phyloP scores from a whole-genome alignment of 441 rosid genomes.

The Viola pubescens region DNA sequence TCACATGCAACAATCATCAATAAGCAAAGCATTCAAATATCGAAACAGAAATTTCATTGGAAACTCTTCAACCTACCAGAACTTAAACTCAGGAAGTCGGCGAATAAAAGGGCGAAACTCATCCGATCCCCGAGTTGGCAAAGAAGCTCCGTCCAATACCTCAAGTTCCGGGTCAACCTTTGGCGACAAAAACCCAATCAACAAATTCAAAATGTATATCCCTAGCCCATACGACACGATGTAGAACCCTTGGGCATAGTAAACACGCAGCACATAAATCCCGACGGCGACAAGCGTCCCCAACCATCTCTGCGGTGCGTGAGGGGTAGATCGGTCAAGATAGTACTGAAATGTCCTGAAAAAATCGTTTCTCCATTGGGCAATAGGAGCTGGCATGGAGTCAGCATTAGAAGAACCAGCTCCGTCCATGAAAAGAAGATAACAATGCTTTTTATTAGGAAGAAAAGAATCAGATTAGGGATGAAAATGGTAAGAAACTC shows the following conservation, averaged over 20 bases:
- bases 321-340: conserved; percentile 25
- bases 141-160: conserved; percentile 20
- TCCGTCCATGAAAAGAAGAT: conserved; percentile 20
- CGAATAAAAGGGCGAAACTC: conserved; percentile 29
- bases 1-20: not conserved
- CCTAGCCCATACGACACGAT: conserved; percentile 27
- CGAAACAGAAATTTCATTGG: too few species aligned
- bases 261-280: conserved; percentile 23
- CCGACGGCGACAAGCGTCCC: conserved; percentile 20
- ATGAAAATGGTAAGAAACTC: not conserved
- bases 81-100: conserved; percentile 27
- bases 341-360: conserved; percentile 23
- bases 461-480: not conserved
- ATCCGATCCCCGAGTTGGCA: conserved; percentile 27
- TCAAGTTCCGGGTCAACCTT: conserved; percentile 31
- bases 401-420: conserved; percentile 23
- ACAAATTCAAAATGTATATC: conserved; percentile 25
- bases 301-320: conserved; percentile 22
- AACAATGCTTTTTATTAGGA: too few species aligned
- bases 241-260: conserved; percentile 24
- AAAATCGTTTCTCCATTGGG: conserved; percentile 22
- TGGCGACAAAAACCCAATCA: conserved; percentile 31
- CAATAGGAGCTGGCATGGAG: conserved; percentile 15
- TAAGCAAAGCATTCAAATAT: not conserved
- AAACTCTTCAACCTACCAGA: conserved; percentile 19